Evolutionary conservation across 1,284 basidiomycete genomes (phyloP).

Genomic region (Trametes versicolor): DNA sequence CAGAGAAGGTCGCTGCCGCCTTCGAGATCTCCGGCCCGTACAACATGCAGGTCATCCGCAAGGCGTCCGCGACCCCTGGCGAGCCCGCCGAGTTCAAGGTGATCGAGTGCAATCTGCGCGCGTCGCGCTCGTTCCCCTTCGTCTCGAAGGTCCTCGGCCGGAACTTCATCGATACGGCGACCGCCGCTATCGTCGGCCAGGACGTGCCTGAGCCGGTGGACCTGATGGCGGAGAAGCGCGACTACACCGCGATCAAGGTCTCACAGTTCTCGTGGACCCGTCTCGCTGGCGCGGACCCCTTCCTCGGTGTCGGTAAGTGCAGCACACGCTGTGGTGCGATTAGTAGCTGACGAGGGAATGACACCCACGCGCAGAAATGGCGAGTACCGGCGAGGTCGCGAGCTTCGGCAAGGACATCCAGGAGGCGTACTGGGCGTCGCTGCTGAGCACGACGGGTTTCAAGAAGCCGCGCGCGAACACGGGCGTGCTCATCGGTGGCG

Average conservation of each 20-base stretch:
- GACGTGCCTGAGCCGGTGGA: conserved; percentile 95
- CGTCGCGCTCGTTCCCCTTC: conserved; percentile 98
- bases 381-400: conserved; percentile 98
- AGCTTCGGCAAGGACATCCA: conserved; percentile 94
- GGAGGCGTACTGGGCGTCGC: conserved; percentile 96
- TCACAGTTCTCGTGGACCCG: conserved; percentile 99
- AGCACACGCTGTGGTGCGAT: conserved; percentile 11
- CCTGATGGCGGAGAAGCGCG: conserved; percentile 89
- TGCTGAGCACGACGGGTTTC: conserved; percentile 92
- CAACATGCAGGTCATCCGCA: conserved; percentile 99
- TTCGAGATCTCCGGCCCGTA: conserved; percentile 98
- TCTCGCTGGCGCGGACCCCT: conserved; percentile 93
- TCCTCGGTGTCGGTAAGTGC: conserved; percentile 89
- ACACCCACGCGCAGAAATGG: conserved; percentile 80
- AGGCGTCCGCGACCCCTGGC: conserved; percentile 64
- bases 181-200: conserved; percentile 90
- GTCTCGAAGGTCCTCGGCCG: conserved; percentile 97
- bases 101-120: conserved; percentile 98
- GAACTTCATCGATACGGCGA: conserved; percentile 97
- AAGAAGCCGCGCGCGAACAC: conserved; percentile 84
- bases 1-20: conserved; percentile 93
- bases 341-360: neutral
- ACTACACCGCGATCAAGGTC: conserved; percentile 98
- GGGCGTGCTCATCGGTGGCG: conserved; percentile 91
- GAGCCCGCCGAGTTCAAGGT: conserved; percentile 88